Conservation (phyloP, 495 filamentous ascomycete species). For the Echria macrotheca region DNA sequence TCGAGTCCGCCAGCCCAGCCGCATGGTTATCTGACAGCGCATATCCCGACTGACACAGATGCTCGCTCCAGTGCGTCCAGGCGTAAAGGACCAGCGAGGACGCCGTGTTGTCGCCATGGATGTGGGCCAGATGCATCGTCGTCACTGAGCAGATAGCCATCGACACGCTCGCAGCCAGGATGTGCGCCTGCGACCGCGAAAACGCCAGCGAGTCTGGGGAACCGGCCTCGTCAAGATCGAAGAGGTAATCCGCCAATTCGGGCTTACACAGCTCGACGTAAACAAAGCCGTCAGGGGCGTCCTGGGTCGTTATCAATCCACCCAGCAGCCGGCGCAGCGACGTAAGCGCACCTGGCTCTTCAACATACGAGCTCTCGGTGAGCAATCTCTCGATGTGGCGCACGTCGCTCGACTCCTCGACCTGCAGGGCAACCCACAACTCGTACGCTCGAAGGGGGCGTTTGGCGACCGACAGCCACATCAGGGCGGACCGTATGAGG, state of each 20-base stretch:
- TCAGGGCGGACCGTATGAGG: conserved; percentile 13
- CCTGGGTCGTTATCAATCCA: too few species aligned
- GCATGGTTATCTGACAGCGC: conserved; percentile 1
- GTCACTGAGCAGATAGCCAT: conserved; percentile 16
- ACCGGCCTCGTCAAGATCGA: neutral
- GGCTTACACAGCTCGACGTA: conserved; percentile 10
- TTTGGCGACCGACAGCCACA: conserved; percentile 20
- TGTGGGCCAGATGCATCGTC: conserved; percentile 12
- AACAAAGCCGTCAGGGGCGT: too few species aligned
- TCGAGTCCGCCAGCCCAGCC: conserved; percentile 10
- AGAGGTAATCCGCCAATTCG: conserved; percentile 3
- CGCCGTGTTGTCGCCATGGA: conserved; percentile 5
- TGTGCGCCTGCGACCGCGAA: conserved; percentile 11
- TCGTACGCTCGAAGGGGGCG: conserved; percentile 16
- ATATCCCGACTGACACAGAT: conserved; percentile 8
- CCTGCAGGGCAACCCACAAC: conserved; percentile 15
- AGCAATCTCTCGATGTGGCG: conserved; percentile 14
- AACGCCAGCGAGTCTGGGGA: conserved; percentile 11
- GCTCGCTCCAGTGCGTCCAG: conserved; percentile 15
- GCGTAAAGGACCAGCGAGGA: conserved; percentile 17
- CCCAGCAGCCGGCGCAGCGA: too few species aligned
- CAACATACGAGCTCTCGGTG: too few species aligned
- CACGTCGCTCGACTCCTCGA: conserved; percentile 12
- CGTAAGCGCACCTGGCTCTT: too few species aligned
- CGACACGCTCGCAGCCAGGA: conserved; percentile 9